Conservation (phyloP, 1,139 yeast species). For the Debaryomyces singareniensis region DNA sequence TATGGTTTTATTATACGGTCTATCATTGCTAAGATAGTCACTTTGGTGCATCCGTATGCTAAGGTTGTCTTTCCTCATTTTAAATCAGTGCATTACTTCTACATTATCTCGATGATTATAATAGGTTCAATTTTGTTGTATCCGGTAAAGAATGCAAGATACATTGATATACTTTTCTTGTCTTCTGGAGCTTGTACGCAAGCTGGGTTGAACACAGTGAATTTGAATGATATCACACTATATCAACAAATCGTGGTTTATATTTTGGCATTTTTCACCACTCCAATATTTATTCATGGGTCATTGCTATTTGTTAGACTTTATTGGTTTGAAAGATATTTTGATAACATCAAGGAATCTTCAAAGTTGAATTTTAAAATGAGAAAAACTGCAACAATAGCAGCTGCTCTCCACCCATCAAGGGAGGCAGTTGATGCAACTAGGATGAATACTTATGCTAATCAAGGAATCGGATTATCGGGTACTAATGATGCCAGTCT, state of each 20-base stretch:
- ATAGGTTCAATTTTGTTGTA: constrained; percentile 68
- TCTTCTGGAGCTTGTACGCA: constrained; percentile 78
- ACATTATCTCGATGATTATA: constrained; percentile 48
- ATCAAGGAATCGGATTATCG: constrained; percentile 26
- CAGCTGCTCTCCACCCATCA: constrained; percentile 50
- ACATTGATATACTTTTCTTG: constrained; percentile 76
- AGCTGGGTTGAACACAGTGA: constrained; percentile 83
- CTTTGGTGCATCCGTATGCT: constrained; percentile 36
- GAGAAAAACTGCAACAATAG: constrained; percentile 74
- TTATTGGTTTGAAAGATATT: constrained; percentile 84
- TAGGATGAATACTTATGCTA: constrained; percentile 29
- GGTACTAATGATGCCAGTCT: constrained; percentile 1
- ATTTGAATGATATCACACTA: constrained; percentile 51
- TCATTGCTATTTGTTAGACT: constrained; percentile 71
- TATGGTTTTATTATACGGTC: constrained; percentile 11
- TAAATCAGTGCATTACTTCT: constrained; percentile 71
- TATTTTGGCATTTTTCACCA: constrained; percentile 56
- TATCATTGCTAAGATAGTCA: constrained; percentile 17
- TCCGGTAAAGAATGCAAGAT: constrained; percentile 60
- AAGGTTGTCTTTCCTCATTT: constrained; percentile 62
- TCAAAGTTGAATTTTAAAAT: constrained; percentile 72
- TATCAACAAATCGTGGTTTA: constrained; percentile 77
- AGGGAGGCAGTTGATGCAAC: constrained; percentile 25
- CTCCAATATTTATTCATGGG: constrained; percentile 88
- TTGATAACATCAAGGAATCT: constrained; percentile 70